Percentiles rank a stretch among this genome's conserved stretches.
phyloP scores from a whole-genome alignment of 768 basidiomycete genomes.

The Rhizopogon vesiculosus region DNA sequence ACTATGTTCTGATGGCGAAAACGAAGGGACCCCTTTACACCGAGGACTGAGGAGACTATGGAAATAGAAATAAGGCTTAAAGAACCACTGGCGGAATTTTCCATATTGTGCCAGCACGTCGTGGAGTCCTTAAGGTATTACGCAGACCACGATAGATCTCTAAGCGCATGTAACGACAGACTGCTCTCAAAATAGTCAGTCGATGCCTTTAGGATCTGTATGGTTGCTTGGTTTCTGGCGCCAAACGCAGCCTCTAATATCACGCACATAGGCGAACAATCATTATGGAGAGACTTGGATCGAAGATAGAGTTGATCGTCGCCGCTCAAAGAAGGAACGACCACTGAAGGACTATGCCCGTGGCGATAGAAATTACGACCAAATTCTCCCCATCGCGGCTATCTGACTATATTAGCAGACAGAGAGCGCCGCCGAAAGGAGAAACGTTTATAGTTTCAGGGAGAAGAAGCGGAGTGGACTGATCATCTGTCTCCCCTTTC shows the following conservation, averaged over 20 bases:
- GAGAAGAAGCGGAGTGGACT: constrained; percentile 47
- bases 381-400: constrained; percentile 24
- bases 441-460: constrained; percentile 24
- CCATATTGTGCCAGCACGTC: no score
- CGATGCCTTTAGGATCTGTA: no score
- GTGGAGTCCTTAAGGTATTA: no score
- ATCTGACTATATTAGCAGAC: constrained; percentile 5
- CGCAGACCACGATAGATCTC: no score
- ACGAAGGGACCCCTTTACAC: constrained; percentile 56
- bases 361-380: constrained; percentile 17
- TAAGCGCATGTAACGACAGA: no score
- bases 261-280: constrained; percentile 26
- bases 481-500: neutral
- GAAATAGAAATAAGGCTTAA: constrained; percentile 22
- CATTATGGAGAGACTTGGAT: constrained; percentile 31
- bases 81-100: constrained; percentile 30
- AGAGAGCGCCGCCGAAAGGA: constrained; percentile 17
- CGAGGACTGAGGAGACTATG: constrained; percentile 51
- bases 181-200: no score
- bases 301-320: constrained; percentile 18
- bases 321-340: constrained; percentile 16
- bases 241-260: neutral
- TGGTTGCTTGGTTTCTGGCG: no score
- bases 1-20: constrained; percentile 45
- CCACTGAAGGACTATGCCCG: constrained; percentile 18